Base-by-base conservation (phyloP, 257 asterid genomes). In the Scutellaria galericulata region DNA sequence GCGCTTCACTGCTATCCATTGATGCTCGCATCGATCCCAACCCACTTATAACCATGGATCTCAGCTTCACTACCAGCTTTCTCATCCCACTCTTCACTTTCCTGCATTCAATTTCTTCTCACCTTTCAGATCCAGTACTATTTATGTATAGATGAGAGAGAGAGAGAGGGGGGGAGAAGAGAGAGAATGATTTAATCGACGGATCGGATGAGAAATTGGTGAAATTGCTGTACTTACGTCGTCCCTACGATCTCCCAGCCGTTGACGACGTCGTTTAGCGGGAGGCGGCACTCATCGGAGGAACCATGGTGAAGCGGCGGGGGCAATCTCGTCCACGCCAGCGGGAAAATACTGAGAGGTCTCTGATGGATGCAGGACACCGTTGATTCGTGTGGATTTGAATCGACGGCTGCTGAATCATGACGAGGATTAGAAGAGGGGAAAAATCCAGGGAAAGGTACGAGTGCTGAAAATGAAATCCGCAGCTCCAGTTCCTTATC, bases 51-150 rank as follows among this genome's bases (percentile, higher is more conserved):
- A 68, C 24, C 11, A 58, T 13, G 2, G 72, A 54, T 24, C 76
- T 70, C 62, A 77, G 9, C 71, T 77, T 77, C 76, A 70, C 63
- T 7, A 77, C 11, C 51, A 77, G 15, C 59, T 71, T 77, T 54
- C 5, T 77, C 3, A 70, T 47, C 37, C 70, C 69, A 1, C 79
- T 54, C 4, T 24, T 66, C 24, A n/a, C 62, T 10, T 7, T 22
- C 15, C 46, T 24, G 47, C 6, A 31, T 31, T 31, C 37, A 31
- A 31, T 31, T 31, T 31, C 37, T 4, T 31, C 37, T 31, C 37
- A 31, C 2, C 37, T 31, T 31, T 44, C 47, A 9, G 11, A 44
- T 44, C 11, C 47, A 44, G 2, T 44, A 44, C 8, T 44, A 44
- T 44, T 6, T 44, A 44, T 44, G 47, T 4, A 3, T 31, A 31